Conservation (phyloP, 495 filamentous ascomycete genomes). For the Glarea lozoyensis region DNA sequence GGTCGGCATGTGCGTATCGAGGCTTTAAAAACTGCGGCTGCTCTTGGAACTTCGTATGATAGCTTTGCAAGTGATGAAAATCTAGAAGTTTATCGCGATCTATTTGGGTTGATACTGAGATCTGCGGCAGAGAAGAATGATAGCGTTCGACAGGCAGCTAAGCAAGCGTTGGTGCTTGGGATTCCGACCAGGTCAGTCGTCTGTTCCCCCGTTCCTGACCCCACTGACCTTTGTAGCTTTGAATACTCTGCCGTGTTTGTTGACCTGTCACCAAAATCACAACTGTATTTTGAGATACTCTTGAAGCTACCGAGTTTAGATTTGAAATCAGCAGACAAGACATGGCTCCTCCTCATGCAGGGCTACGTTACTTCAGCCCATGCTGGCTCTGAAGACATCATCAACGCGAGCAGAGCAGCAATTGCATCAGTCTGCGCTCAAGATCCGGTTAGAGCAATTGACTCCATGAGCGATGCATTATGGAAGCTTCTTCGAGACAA, state of each 20-base stretch:
- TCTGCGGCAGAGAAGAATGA: conserved; percentile 84
- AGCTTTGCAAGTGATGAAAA: neutral
- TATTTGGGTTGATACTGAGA: conserved; percentile 43
- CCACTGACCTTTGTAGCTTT: neutral
- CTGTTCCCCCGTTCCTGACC: no score
- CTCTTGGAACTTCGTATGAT: neutral
- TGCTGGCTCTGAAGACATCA: conserved; percentile 71
- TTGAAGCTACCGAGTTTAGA: conserved; percentile 28
- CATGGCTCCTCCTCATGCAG: conserved; percentile 35
- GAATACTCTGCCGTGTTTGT: neutral
- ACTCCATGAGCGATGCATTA: conserved; percentile 31
- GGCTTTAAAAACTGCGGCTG: conserved; percentile 49
- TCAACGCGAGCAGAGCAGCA: conserved; percentile 64
- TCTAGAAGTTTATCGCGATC: conserved; percentile 6
- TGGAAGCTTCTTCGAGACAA: conserved; percentile 34
- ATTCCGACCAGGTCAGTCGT: no score
- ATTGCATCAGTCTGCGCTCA: conserved; percentile 42
- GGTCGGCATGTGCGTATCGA: conserved; percentile 75
- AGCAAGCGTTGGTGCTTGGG: no score
- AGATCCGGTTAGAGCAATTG: conserved; percentile 12
- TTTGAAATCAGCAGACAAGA: neutral
- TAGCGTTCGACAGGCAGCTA: conserved; percentile 66
- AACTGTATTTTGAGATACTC: conserved; percentile 39
- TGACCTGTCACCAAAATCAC: conserved; percentile 24
- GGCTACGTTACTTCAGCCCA: conserved; percentile 79